A percentile compares a stretch with the other conserved stretches of the same genome.
Conservation (phyloP, 768 basidiomycete species). For the Auriscalpium microsporum region DNA sequence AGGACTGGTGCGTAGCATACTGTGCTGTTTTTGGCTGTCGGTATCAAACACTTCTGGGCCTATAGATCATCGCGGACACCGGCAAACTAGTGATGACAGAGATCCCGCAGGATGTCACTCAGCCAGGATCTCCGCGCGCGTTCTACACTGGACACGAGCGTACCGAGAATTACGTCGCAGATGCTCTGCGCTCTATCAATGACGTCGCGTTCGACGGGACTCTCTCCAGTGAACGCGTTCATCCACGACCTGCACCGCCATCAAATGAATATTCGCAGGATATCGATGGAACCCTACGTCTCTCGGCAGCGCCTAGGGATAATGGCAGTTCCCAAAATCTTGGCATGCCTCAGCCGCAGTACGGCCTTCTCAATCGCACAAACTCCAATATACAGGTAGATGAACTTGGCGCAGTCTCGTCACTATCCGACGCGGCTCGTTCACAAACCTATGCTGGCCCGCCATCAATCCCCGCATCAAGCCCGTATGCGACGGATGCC, state of each 20-base stretch:
- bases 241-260: not conserved
- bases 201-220: conserved; percentile 40
- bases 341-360: not conserved
- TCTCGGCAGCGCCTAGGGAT: too few relatives aligned
- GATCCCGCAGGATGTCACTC: conserved; percentile 73
- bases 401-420: not conserved
- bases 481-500: conserved; percentile 6
- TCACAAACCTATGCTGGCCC: not conserved
- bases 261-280: not conserved
- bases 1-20: conserved; percentile 36
- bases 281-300: not conserved
- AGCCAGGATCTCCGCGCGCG: conserved; percentile 68
- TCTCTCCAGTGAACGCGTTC: conserved; percentile 23
- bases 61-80: conserved; percentile 44
- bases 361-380: not conserved
- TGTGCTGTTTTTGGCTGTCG: not conserved
- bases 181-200: conserved; percentile 49
- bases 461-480: conserved; percentile 7
- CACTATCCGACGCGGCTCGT: not conserved
- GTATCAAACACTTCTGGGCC: not conserved
- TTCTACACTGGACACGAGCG: conserved; percentile 62
- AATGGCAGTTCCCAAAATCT: not conserved
- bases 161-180: conserved; percentile 51
- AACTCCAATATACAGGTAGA: not conserved
- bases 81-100: conserved; percentile 47